Evolutionary conservation across 176 grass and related monocot species (phyloP).

Genomic region (Phyllostachys edulis): DNA sequence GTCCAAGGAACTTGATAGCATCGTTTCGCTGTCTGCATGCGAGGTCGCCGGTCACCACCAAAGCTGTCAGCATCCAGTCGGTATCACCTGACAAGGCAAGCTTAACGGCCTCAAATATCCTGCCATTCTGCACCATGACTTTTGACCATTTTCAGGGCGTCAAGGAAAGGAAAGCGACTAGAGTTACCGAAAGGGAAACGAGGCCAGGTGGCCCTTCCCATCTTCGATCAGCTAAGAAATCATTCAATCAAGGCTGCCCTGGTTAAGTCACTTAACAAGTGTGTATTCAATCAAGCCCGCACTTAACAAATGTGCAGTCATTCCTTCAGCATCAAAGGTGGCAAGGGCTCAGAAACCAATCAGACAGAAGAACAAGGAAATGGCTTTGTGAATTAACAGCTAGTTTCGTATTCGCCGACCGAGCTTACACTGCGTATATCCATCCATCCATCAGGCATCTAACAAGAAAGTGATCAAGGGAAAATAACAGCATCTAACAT

Average conservation of each 20-base stretch:
- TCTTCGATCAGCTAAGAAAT: not conserved
- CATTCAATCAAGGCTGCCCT: not conserved
- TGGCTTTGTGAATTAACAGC: slow-evolving; percentile 1
- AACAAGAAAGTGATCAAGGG: not conserved
- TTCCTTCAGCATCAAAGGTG: not conserved
- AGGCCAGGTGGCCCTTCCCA: not conserved
- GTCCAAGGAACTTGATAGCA: not conserved
- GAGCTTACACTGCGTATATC: not conserved
- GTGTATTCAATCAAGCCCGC: not conserved
- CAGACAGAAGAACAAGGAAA: not conserved
- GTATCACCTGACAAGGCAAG: slow-evolving; percentile 2
- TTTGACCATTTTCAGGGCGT: not conserved
- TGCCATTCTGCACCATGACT: not conserved
- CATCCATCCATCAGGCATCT: slow-evolving; percentile 16
- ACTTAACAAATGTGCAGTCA: not conserved
- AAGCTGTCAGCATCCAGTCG: not conserved
- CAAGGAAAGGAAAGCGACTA: not conserved
- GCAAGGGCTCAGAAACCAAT: not conserved
- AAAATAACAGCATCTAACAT: not conserved
- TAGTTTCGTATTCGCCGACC: not conserved
- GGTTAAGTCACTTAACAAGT: not conserved
- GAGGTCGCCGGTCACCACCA: not conserved
- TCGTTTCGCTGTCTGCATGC: not conserved
- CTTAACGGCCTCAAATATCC: not conserved
- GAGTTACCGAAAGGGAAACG: not conserved